A percentile compares a stretch with the other conserved stretches of the same genome.
These are phyloP conservation scores for Austroboletus eburneus DNA, from an alignment of 768 basidiomycete genomes.

Conservation along the genomic window DNA sequence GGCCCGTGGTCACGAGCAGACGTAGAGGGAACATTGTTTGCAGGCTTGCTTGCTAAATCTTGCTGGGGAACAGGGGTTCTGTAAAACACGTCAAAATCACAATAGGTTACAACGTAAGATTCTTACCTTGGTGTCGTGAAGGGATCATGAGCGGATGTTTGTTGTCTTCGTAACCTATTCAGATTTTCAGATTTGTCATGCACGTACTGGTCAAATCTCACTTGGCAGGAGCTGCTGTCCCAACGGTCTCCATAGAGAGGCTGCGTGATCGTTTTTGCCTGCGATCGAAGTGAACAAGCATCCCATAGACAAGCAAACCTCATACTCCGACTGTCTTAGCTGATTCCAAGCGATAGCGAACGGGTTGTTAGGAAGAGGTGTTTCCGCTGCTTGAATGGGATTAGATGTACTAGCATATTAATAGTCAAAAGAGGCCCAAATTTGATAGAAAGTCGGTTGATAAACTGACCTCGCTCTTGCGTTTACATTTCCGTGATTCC, in stretches of 20 bases:
- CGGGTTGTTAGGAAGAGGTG: conserved; percentile 9
- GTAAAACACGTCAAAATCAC: not conserved
- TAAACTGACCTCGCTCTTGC: not conserved
- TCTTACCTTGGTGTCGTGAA: conserved; percentile 9
- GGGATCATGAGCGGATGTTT: conserved; percentile 1
- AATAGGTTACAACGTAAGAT: not conserved
- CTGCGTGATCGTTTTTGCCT: conserved; percentile 26
- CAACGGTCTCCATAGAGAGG: conserved; percentile 12
- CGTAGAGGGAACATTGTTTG: not conserved
- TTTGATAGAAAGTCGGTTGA: not conserved
- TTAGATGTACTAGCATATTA: not conserved
- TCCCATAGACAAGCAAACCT: not conserved
- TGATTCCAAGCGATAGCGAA: conserved; percentile 21
- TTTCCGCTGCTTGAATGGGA: not conserved
- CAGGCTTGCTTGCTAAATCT: not conserved
- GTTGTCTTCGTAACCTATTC: conserved; percentile 10
- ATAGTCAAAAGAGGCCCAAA: not conserved
- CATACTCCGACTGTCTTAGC: conserved; percentile 16
- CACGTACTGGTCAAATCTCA: conserved; percentile 4
- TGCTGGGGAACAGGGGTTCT: conserved; percentile 2
- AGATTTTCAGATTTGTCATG: not conserved
- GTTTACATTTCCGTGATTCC: not conserved
- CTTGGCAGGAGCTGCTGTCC: conserved; percentile 18
- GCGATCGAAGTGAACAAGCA: not conserved
- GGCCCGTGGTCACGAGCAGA: conserved; percentile 8